Evolutionary conservation across 345 rosid genomes (phyloP), one percentile per base, ranked within the genome.

Genomic region (Erodium maritimum): DNA sequence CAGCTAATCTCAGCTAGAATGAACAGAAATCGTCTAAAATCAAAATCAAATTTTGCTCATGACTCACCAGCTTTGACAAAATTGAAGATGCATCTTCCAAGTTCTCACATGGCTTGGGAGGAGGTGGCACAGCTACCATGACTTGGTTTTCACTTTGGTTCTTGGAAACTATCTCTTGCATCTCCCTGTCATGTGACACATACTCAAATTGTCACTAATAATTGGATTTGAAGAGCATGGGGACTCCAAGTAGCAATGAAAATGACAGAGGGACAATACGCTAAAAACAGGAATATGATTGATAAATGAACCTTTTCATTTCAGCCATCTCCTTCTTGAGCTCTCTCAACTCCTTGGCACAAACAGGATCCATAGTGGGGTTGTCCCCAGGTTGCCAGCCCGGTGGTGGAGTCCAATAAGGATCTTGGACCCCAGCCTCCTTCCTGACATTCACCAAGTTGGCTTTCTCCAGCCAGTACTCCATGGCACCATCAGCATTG

Each of bases 401-500:
- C 25, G 88, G 83, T 8, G 96, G 90, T 19, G 99, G 99, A 48
- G 77, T 85, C 99, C 96, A 90, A 68, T 85, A 90, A 64, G 96
- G 91, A 70, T 94, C 99, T 57, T 82, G 68, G 16, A 94, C 85
- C 33, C 97, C 97, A 46, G 88, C 97, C 56, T 82, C 79, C 72
- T 72, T 81, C 73, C 99, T 83, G 23, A 90, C 48, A 24, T 78
- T 71, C 63, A 75, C 66, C 73, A 94, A 70, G 61, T 87, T 79
- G 60, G 96, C 82, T 25, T 78, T 79, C 80, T 94, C 97, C 65
- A 90, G 55, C 95, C 96, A 94, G 61, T 94, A 90, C 79, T 90
- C 97, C 96, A 94, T 87, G 20, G 93, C 97, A 0, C 97, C 99
- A 55, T 90, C 88, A 1, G 96, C 83, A 59, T 90, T 94, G 68